Percentiles rank a stretch among this genome's conserved stretches.
Conservation (phyloP, 2,329 filamentous ascomycete species). For the Scytalidium lignicola region DNA sequence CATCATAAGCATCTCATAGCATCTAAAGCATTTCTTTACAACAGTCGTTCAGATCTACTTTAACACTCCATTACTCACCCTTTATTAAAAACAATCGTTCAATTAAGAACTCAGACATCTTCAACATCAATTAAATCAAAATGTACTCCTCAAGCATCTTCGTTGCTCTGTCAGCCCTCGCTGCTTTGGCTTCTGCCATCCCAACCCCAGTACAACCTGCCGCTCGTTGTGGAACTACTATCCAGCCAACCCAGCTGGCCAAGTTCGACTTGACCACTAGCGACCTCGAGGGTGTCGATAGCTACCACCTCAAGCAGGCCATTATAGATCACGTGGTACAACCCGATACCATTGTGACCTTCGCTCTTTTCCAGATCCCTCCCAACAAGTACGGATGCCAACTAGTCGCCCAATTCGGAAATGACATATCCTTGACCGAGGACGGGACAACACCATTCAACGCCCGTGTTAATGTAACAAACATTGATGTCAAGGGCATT, state of each 20-base stretch:
- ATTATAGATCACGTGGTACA: background rate
- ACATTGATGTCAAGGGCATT: background rate
- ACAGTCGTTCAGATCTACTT: background rate
- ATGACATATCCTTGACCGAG: background rate
- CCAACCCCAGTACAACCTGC: constrained; percentile 14
- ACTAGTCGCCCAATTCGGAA: background rate
- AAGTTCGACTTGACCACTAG: background rate
- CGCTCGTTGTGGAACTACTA: constrained; percentile 12
- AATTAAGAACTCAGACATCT: background rate
- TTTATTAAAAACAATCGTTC: background rate
- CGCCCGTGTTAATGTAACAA: background rate
- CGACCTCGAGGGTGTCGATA: background rate
- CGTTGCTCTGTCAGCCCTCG: constrained; percentile 5
- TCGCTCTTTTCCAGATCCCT: background rate
- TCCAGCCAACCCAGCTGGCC: constrained; percentile 7
- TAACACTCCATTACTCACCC: background rate
- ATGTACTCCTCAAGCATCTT: background rate
- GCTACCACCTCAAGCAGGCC: background rate
- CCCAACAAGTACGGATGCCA: background rate
- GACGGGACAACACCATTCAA: background rate
- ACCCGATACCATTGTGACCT: background rate
- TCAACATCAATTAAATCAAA: background rate
- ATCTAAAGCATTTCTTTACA: background rate
- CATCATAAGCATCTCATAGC: background rate
- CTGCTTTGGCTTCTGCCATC: constrained; percentile 6